Conservation (phyloP, 108 stramenopile species). For the Pseudonitzschia multiseries region DNA sequence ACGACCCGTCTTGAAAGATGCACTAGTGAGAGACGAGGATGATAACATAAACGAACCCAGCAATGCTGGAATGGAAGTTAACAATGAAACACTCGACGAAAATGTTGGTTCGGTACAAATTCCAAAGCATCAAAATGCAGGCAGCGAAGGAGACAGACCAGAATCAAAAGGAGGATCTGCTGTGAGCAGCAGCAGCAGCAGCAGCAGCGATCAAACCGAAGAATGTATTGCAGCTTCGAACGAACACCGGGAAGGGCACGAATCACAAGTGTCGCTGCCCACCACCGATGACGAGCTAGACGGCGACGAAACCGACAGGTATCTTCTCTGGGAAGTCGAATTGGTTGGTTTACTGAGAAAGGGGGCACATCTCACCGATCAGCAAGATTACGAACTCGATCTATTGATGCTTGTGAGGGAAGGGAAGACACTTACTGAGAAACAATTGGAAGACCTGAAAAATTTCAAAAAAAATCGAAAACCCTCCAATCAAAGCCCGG, state of each 20-base stretch:
- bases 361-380: constrained; percentile 15
- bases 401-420: background rate
- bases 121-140: no score
- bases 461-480: constrained; percentile 15
- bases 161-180: no score
- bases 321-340: constrained; percentile 31
- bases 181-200: no score
- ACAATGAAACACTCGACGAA: background rate
- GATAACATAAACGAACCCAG: constrained; percentile 17
- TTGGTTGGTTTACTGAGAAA: constrained; percentile 13
- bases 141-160: no score
- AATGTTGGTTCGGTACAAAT: background rate
- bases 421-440: constrained; percentile 11
- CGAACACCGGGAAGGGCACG: background rate
- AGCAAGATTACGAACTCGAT: constrained; percentile 20
- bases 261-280: background rate
- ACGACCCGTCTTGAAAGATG: background rate
- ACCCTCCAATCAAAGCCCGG: background rate
- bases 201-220: background rate
- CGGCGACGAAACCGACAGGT: constrained; percentile 16
- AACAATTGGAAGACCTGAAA: constrained; percentile 27
- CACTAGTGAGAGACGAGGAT: constrained; percentile 1
- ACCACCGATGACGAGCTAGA: background rate
- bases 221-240: background rate
- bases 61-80: background rate